Conservation (phyloP, 352 stramenopile species). For the Phytophthora palmivora region DNA sequence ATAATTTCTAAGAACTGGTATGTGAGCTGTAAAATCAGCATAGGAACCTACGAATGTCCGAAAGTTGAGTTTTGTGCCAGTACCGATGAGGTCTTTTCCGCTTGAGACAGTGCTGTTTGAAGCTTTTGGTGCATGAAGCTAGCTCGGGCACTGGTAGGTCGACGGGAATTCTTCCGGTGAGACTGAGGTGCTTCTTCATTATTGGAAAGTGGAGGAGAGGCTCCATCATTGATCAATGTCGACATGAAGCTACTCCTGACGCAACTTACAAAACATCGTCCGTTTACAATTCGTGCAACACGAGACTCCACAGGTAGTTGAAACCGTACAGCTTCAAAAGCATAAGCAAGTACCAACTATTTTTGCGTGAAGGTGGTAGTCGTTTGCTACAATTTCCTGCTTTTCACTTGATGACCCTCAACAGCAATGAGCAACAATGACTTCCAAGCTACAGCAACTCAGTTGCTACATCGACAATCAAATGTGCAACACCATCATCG, state of each 20-base stretch:
- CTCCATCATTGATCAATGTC: conserved; percentile 35
- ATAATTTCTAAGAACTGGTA: neutral
- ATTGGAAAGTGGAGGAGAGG: conserved; percentile 7
- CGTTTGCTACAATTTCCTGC: neutral
- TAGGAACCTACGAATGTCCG: conserved; percentile 25
- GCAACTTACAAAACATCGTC: conserved; percentile 34
- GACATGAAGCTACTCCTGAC: conserved; percentile 36
- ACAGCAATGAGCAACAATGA: conserved; percentile 34
- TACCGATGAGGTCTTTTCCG: conserved; percentile 48
- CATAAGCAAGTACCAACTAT: conserved; percentile 28
- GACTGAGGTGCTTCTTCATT: conserved; percentile 16
- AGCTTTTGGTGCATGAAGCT: conserved; percentile 77
- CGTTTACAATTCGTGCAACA: conserved; percentile 5
- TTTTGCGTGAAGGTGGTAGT: conserved; percentile 21
- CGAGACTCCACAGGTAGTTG: conserved; percentile 18
- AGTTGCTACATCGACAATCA: conserved; percentile 48
- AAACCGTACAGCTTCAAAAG: conserved; percentile 29
- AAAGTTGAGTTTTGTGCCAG: conserved; percentile 34
- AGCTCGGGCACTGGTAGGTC: conserved; percentile 22
- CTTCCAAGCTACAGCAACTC: conserved; percentile 37
- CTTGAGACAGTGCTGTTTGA: conserved; percentile 58
- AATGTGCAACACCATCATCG: conserved; percentile 41
- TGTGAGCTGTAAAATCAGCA: neutral
- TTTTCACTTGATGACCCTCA: conserved; percentile 2
- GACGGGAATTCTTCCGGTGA: conserved; percentile 3